Evolutionary conservation across 163 green algal species (phyloP), one percentile per base, ranked within the genome.

Genomic region (Smithsoniella earleae): DNA sequence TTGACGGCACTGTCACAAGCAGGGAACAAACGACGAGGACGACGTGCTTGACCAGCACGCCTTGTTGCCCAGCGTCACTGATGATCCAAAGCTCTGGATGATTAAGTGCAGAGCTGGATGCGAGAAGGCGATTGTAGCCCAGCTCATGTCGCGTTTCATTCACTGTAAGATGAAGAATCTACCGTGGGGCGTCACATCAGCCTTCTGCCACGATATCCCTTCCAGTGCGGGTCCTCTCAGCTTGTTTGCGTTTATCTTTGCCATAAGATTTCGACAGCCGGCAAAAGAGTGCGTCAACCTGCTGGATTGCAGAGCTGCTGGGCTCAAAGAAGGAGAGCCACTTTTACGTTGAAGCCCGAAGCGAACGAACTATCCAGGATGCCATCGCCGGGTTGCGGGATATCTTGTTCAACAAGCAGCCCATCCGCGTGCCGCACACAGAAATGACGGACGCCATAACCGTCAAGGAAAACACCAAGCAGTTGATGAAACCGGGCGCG

Each of bases 71-170:
- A 69, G 58, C 25, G 34, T 69, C 18, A 30, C 31, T 25, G 58
- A 69, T 34, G 58, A 69, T 38, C 58, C 58, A 30, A 69, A 69
- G 58, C 58, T 69, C 20, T 69, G 58, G 58, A 69, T 69, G 58
- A 36, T 69, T 6, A 69, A 69, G 58, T 30, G 31, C 16, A 36
- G 58, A 36, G 58, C 58, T 13, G 58, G 58, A 30, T 43, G n/a
- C 25, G 58, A 69, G 25, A 69, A 69, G 27, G 25, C 58, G 0
- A 69, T 69, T 34, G 58, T 69, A 33, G 40, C n/a, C n/a, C 58
- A 43, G 16, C 58, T 69, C 0, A 69, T 69, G 58, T 69, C 58
- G 30, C 6, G 25, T 4, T 69, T 69, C 58, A 30, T 69, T 0
- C 27, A 30, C 18, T 30, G 34, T 4, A 30, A 36, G 16, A 30